Conservation (phyloP, 164 flowering plant genomes). For the Chimonanthus salicifolius region DNA sequence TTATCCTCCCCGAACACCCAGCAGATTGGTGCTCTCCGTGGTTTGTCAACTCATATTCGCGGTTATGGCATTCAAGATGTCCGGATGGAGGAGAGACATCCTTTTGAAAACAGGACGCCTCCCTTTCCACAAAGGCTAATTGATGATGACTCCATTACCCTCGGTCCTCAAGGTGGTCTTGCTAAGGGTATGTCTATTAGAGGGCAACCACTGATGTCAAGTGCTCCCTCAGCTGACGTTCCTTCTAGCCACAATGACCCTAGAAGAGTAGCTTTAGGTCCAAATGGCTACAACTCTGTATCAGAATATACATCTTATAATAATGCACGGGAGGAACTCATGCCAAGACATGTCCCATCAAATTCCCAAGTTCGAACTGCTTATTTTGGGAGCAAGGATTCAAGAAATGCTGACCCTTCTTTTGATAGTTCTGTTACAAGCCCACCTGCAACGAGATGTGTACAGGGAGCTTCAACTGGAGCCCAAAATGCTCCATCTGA, state of each 20-base stretch:
- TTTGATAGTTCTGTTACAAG: conserved; percentile 44
- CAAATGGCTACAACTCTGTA: conserved; percentile 53
- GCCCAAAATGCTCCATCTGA: conserved; percentile 34
- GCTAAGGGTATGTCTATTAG: conserved; percentile 79
- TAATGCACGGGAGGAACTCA: conserved; percentile 39
- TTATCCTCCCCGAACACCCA: conserved; percentile 59
- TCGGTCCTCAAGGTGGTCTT: conserved; percentile 98
- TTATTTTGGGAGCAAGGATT: conserved; percentile 37
- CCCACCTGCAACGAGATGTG: conserved; percentile 27
- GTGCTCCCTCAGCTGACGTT: conserved; percentile 32
- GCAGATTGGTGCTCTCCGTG: conserved; percentile 51
- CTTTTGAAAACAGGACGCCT: conserved; percentile 48
- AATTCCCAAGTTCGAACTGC: conserved; percentile 41
- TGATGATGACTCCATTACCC: conserved; percentile 70
- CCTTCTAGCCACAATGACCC: conserved; percentile 38
- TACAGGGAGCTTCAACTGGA: conserved; percentile 24
- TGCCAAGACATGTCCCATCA: conserved; percentile 32
- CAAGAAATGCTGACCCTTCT: conserved; percentile 35
- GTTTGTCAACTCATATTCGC: conserved; percentile 50
- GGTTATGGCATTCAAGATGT: conserved; percentile 68
- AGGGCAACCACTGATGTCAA: conserved; percentile 46
- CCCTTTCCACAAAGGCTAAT: conserved; percentile 66
- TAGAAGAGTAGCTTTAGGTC: conserved; percentile 44
- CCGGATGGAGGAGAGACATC: conserved; percentile 59
- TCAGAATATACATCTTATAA: conserved; percentile 37